Evolutionary conservation across 106 monocot genomes (phyloP), one percentile per base, ranked within the genome.

Genomic region (Iris macrosiphon): DNA sequence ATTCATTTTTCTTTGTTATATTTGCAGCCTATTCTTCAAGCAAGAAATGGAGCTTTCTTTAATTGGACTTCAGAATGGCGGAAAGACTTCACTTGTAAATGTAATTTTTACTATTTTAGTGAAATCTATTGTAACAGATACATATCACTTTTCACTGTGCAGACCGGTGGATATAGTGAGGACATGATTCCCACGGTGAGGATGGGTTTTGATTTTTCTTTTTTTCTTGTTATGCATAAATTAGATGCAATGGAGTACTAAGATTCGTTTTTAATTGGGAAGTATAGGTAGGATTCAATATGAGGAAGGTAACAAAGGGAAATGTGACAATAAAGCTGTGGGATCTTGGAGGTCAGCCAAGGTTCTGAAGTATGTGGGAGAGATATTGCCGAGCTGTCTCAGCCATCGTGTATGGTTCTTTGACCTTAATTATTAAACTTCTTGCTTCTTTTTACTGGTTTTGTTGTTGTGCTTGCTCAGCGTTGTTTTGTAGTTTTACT

Each of bases 171-270:
- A 49, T 91, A 78, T 49, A 76, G 85, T 39, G 90, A 91, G 65
- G 90, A 91, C 47, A 91, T 91, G 90, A 91, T 91, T 70, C 90
- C 90, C 37, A 91, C 90, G 6, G 90, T 91, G 53, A 88, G 88
- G n/a, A n/a, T 73, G 3, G 16, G 39, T 15, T 50, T 16, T 45
- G 4, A 15, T 54, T 12, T 4, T 17, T 54, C 33, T 54, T 43
- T 43, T 9, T n/a, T 43, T 61, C 21, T 9, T 27, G 2, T 18
- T 2, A 12, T 7, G 16, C 26, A 0, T 7, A 39, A 28, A 1
- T 37, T 37, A 7, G 12, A 12, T 5, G 5, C 12, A 7, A 37
- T 12, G 37, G 43, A 15, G 43, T 15, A 3, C 0, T 13, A n/a
- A n/a, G n/a, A 43, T 33, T 35, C 33, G 8, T 31, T 34, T 35